A percentile compares a stretch with the other conserved stretches of the same genome.
These are phyloP conservation scores for Fibroporia radiculosa DNA, from an alignment of 768 basidiomycete species.

Conservation along the genomic window DNA sequence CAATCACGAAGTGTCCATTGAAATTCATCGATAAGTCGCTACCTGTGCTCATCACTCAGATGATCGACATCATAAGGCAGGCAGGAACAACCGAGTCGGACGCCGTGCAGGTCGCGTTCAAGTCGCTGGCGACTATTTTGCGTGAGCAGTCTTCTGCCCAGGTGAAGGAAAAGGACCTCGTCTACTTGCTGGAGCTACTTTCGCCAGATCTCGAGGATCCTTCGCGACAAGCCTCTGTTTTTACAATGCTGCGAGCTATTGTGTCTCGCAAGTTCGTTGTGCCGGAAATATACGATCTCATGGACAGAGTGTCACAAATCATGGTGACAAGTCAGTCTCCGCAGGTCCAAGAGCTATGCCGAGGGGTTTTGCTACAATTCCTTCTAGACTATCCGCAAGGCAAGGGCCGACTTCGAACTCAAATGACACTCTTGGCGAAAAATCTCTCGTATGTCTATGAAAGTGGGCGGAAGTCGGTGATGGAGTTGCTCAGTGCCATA, in stretches of 20 bases:
- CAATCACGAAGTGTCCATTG: slow-evolving; percentile 79
- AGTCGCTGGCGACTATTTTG: slow-evolving; percentile 78
- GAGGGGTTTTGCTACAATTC: slow-evolving; percentile 86
- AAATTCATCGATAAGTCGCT: slow-evolving; percentile 66
- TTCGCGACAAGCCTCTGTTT: slow-evolving; percentile 75
- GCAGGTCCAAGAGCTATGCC: slow-evolving; percentile 86
- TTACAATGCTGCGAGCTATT: slow-evolving; percentile 84
- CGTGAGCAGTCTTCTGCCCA: slow-evolving; percentile 79
- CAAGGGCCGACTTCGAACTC: slow-evolving; percentile 77
- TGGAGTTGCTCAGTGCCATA: slow-evolving; percentile 85
- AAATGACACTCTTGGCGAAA: slow-evolving; percentile 87
- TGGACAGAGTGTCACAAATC: slow-evolving; percentile 87
- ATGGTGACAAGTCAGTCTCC: slow-evolving; percentile 91
- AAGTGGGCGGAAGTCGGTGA: slow-evolving; percentile 85
- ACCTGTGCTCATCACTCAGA: slow-evolving; percentile 78
- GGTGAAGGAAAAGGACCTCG: slow-evolving; percentile 83
- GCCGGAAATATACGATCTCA: slow-evolving; percentile 94
- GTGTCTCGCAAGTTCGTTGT: slow-evolving; percentile 88
- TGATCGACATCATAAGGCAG: slow-evolving; percentile 73
- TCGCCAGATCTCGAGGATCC: slow-evolving; percentile 89
- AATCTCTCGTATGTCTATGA: slow-evolving; percentile 89
- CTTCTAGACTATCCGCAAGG: slow-evolving; percentile 97
- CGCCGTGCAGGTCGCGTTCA: slow-evolving; percentile 80
- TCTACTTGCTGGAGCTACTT: slow-evolving; percentile 80
- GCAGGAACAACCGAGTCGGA: slow-evolving; percentile 87